These are phyloP conservation scores for Hyphopichia khmerensis DNA, from an alignment of 1,139 yeast genomes.

Conservation along the genomic window DNA sequence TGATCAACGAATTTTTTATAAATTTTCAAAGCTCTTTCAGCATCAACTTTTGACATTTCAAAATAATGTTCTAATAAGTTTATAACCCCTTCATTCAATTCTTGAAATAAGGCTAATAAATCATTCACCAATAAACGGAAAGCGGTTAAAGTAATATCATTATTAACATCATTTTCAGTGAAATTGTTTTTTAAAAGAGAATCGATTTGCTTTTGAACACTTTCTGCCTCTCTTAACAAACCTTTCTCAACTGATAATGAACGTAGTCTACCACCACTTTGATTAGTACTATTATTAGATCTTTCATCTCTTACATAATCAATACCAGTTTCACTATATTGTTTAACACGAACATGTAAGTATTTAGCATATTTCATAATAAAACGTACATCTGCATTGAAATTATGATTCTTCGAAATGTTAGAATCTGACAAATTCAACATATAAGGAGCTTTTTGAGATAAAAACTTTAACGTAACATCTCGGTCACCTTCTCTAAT, in stretches of 20 bases:
- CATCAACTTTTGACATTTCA: constrained; percentile 85
- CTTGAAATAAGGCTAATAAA: constrained; percentile 79
- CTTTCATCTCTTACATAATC: constrained; percentile 80
- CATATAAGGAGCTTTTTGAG: constrained; percentile 53
- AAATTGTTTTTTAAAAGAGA: constrained; percentile 74
- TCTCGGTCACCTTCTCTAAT: constrained; percentile 85
- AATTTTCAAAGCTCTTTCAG: constrained; percentile 79
- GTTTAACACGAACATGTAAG: constrained; percentile 65
- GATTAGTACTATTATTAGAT: constrained; percentile 41
- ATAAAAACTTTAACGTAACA: constrained; percentile 64
- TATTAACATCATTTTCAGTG: constrained; percentile 70
- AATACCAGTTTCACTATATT: constrained; percentile 59
- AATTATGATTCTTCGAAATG: constrained; percentile 29
- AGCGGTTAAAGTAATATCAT: constrained; percentile 80
- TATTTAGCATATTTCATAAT: constrained; percentile 72
- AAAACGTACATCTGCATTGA: constrained; percentile 58
- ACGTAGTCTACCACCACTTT: constrained; percentile 66
- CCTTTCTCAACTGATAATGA: constrained; percentile 74
- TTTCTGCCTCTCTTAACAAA: constrained; percentile 76
- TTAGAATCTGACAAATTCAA: constrained; percentile 46
- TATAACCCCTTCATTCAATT: constrained; percentile 91
- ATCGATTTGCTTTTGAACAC: constrained; percentile 79
- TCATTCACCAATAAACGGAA: constrained; percentile 88
- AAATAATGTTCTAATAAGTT: constrained; percentile 90
- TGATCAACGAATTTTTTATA: constrained; percentile 84